Percentiles rank a stretch among this genome's conserved stretches.
Conservation (phyloP, 1,284 basidiomycete species). For the Austroboletus niveus region DNA sequence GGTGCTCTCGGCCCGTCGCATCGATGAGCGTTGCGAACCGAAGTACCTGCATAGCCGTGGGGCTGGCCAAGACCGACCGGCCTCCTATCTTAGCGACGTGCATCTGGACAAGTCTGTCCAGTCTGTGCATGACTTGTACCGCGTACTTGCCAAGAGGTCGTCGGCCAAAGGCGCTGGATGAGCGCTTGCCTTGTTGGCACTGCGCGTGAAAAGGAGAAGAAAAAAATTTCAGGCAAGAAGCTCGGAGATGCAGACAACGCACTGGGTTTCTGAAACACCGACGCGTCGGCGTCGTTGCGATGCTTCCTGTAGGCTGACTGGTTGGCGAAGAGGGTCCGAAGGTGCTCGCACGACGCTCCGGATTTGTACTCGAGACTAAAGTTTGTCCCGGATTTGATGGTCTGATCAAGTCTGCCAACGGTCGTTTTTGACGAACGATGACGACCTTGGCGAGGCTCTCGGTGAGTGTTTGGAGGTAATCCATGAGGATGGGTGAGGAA, state of each 20-base stretch:
- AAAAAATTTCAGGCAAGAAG: no score
- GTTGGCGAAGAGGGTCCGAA: no score
- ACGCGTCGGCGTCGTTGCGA: no score
- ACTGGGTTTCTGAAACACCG: no score
- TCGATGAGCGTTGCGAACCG: slow-evolving; percentile 25
- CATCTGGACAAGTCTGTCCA: slow-evolving; percentile 22
- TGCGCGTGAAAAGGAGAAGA: background rate
- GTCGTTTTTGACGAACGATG: slow-evolving; percentile 18
- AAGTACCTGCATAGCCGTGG: slow-evolving; percentile 21
- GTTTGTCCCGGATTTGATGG: slow-evolving; percentile 17
- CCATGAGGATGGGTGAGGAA: slow-evolving; percentile 9
- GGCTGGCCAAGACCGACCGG: slow-evolving; percentile 10
- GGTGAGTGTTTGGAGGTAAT: slow-evolving; percentile 24
- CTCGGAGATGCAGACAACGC: no score
- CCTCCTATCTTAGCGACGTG: slow-evolving; percentile 18
- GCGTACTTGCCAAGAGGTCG: slow-evolving; percentile 15
- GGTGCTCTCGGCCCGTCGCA: slow-evolving; percentile 24
- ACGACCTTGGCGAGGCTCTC: slow-evolving; percentile 22
- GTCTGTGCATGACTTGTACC: slow-evolving; percentile 15
- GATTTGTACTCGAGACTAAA: slow-evolving; percentile 11
- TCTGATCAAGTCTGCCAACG: slow-evolving; percentile 3
- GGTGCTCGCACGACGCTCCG: slow-evolving; percentile 1
- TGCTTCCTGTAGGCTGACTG: no score
- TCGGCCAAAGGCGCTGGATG: background rate
- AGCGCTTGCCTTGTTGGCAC: slow-evolving; percentile 21